Evolutionary conservation across 352 stramenopile species (phyloP), one percentile per base, ranked within the genome.

Genomic region (Phytophthora constricta): DNA sequence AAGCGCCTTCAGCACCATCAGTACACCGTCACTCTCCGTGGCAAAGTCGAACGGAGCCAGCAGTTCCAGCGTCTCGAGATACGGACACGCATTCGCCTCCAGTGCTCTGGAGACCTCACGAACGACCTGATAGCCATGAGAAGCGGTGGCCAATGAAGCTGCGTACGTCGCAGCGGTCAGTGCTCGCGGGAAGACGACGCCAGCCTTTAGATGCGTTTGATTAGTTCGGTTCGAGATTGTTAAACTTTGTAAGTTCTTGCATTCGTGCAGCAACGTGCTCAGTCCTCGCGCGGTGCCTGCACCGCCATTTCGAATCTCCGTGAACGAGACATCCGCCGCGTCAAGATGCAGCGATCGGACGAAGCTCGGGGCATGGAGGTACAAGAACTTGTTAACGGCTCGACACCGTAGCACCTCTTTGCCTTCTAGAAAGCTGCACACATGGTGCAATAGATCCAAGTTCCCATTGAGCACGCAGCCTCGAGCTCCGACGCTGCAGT

Each of bases 11-110:
- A 92, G 59, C 26, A 61, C 74, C 31, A 59, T 22, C 20, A 89
- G 56, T 20, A 77, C 72, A 1, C 57, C 72, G 28, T 90, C 82
- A 50, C 76, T 83, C 50, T 92, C 84, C 4, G 71, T 75, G 16
- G 82, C 78, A 57, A 81, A 87, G 58, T 92, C 80, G 20, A 92
- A 92, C 0, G 84, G 84, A 41, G 84, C 71, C 3, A 59, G 54
- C 0, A 92, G 56, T 37, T 79, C 69, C 10, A 92, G 68, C 31
- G 53, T 60, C 39, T 80, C 37, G 13, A 92, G 70, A 13, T 62
- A 64, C 7, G 55, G 68, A 63, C 82, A 89, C 3, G 79, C 74
- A 14, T 65, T 70, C 13, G 13, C 26, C 28, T 72, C 34, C 8
- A 92, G 55, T 11, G 81, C 81, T 4, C 65, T 56, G 0, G 70